Percentiles rank a stretch among this genome's conserved stretches.
phyloP scores from a whole-genome alignment of 2,329 filamentous ascomycete genomes.

The Epichloe coenophiala region DNA sequence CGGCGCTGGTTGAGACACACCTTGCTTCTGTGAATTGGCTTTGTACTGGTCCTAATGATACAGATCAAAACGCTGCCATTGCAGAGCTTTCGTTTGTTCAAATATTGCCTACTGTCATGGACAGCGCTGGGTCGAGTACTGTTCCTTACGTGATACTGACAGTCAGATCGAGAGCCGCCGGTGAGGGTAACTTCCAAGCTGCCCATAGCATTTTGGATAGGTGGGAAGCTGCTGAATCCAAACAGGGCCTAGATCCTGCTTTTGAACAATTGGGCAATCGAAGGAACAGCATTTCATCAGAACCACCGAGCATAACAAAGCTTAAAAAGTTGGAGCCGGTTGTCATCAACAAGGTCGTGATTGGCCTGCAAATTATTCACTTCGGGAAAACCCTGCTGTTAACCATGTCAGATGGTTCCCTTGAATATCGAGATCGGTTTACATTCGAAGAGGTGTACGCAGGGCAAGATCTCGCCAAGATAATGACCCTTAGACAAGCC shows the following conservation, averaged over 20 bases:
- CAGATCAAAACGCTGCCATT: constrained; percentile 35
- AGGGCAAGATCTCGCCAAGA: constrained; percentile 47
- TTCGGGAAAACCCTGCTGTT: constrained; percentile 61
- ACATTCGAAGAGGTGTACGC: constrained; percentile 57
- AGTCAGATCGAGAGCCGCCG: constrained; percentile 51
- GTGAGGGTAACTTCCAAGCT: constrained; percentile 43
- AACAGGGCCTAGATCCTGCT: constrained; percentile 55
- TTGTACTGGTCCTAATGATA: constrained; percentile 30
- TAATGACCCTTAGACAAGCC: constrained; percentile 60
- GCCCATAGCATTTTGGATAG: constrained; percentile 63
- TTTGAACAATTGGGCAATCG: constrained; percentile 62
- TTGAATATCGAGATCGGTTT: constrained; percentile 66
- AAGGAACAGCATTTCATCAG: constrained; percentile 35
- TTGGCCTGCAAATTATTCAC: constrained; percentile 55
- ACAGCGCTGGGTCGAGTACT: constrained; percentile 42
- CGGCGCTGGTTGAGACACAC: constrained; percentile 40
- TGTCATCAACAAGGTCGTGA: constrained; percentile 54
- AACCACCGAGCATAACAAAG: constrained; percentile 20
- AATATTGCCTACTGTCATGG: constrained; percentile 53
- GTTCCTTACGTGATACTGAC: constrained; percentile 53
- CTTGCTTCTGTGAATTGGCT: constrained; percentile 46
- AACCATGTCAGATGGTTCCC: constrained; percentile 63
- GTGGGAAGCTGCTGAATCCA: constrained; percentile 65
- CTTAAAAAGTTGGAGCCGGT: constrained; percentile 57
- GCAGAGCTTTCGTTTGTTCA: constrained; percentile 60